Percentiles rank a stretch among this genome's conserved stretches.
Evolutionary conservation across 768 basidiomycete species (phyloP).

Genomic region (Dioszegia crocea): DNA sequence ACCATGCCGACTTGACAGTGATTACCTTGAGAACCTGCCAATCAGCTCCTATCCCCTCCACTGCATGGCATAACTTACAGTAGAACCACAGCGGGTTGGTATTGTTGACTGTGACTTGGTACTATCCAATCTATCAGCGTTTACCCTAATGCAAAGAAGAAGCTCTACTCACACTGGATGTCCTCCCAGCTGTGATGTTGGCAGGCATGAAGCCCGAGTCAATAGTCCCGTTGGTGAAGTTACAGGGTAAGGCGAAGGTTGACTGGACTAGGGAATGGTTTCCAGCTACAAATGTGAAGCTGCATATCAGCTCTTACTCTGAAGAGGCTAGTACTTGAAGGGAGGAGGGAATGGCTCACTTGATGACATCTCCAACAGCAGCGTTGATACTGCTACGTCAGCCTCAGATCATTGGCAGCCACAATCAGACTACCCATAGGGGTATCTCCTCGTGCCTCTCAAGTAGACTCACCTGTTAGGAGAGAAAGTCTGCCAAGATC

Average conservation of each 20-base stretch:
- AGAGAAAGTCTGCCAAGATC: background rate
- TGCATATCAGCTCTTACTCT: background rate
- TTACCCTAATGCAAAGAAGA: background rate
- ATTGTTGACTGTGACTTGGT: background rate
- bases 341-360: background rate
- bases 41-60: background rate
- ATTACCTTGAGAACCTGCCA: background rate
- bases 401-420: too few relatives aligned
- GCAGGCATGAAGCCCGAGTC: slow-evolving; percentile 4
- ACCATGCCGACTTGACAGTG: slow-evolving; percentile 2
- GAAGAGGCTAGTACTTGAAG: background rate
- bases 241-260: background rate
- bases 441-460: too few relatives aligned
- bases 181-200: slow-evolving; percentile 1
- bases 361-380: background rate
- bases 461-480: background rate
- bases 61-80: background rate
- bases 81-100: slow-evolving; percentile 2
- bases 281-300: slow-evolving; percentile 5
- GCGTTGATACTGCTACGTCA: background rate
- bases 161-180: background rate
- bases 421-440: too few relatives aligned
- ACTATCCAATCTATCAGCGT: slow-evolving; percentile 2
- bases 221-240: background rate
- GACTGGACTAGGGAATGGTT: slow-evolving; percentile 1